Conservation (phyloP, 2,329 filamentous ascomycete species). For the Plectosphaerella cucumerina region DNA sequence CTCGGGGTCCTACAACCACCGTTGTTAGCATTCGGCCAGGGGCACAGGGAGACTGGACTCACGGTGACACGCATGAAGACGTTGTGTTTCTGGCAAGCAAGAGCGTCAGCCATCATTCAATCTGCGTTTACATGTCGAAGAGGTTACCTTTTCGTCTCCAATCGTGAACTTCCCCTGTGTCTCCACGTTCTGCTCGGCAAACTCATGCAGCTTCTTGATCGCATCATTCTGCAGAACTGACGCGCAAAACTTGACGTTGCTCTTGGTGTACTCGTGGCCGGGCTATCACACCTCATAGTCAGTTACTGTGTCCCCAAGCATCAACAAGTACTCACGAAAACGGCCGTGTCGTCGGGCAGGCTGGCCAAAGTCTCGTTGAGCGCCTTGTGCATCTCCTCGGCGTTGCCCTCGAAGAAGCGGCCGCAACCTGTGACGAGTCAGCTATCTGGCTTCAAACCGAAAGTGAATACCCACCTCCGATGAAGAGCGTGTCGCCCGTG, state of each 20-base stretch:
- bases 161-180: conserved; percentile 97
- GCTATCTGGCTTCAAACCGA: conserved; percentile 1
- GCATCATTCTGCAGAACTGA: conserved; percentile 71
- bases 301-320: neutral
- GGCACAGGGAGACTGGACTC: conserved; percentile 26
- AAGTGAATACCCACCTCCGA: conserved; percentile 78
- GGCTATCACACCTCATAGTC: conserved; percentile 49
- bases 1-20: conserved; percentile 60
- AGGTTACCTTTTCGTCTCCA: conserved; percentile 85
- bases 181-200: conserved; percentile 74
- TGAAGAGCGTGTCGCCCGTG: conserved; percentile 94
- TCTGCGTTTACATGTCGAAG: neutral
- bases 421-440: conserved; percentile 66
- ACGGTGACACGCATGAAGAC: conserved; percentile 90
- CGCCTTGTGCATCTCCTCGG: conserved; percentile 87
- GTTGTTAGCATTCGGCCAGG: conserved; percentile 3
- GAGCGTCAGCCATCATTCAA: conserved; percentile 2
- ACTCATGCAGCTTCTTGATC: conserved; percentile 72
- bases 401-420: conserved; percentile 89
- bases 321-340: conserved; percentile 61
- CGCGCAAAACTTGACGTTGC: conserved; percentile 84
- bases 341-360: conserved; percentile 84
- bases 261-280: conserved; percentile 97
- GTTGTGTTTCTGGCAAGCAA: conserved; percentile 69
- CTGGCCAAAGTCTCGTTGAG: conserved; percentile 79